Base-by-base conservation (phyloP, 345 rosid genomes). In the Lepidium africanum region DNA sequence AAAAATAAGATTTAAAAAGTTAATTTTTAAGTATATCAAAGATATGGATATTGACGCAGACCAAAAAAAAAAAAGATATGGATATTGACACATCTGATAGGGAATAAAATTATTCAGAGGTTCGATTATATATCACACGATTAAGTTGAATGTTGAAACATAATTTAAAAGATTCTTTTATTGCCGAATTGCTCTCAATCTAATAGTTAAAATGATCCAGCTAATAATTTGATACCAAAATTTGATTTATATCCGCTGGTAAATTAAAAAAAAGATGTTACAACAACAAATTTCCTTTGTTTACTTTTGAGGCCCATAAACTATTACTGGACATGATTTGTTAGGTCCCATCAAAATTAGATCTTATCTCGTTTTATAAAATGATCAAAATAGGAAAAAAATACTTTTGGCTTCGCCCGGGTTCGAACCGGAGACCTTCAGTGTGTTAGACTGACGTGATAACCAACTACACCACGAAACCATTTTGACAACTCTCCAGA, bases 401-500 rank as follows among this genome's bases (percentile, higher is more conserved):
- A 5, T 0, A 5, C 0, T 0, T 0, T 12, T 62, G 74, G 74
- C 60, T 70, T 59, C 67, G 85, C 84, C 90, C 87, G 81, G 87
- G 55, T 52, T 91, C 79, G 93, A 89, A 91, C 87, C 82, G 90
- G 87, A 87, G 94, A 89, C 96, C 92, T 87, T 89, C 86, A 91
- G 86, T 85, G 96, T 87, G 96, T 89, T 89, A 84, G 88, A 87
- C 95, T 84, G 89, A 86, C 90, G 91, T 92, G 96, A 87, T 89
- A 89, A 89, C 95, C 96, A 82, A 89, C 95, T 87, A 87, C 92
- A 92, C 96, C 91, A 89, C 91, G 88, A 89, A 76, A 89, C 95
- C 95, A 9, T 59, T 59, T 16, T 14, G 0, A 25, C 3, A 25
- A 2, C 4, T 25, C 3, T 3, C 27, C 4, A 25, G 27, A 25